Evolutionary conservation across 768 basidiomycete species (phyloP).

Genomic region (Grammothele lineata): DNA sequence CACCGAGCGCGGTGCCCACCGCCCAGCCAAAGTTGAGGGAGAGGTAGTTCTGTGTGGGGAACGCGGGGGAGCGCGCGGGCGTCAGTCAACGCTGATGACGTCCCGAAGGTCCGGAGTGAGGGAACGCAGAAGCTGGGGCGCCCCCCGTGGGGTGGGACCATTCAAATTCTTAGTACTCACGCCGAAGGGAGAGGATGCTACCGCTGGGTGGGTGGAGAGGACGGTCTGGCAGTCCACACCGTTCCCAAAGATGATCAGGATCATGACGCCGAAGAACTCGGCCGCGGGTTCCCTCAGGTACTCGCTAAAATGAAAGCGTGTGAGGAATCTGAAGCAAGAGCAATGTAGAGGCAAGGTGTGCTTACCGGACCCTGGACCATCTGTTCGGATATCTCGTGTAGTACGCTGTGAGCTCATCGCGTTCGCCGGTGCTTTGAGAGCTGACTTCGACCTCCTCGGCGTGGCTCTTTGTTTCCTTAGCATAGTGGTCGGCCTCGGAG

Average conservation of each 20-base stretch:
- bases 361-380: conserved; percentile 56
- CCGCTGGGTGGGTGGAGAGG: conserved; percentile 41
- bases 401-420: conserved; percentile 20
- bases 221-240: conserved; percentile 56
- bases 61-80: not conserved
- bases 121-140: too few relatives aligned
- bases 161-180: too few relatives aligned
- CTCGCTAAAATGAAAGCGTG: conserved; percentile 5
- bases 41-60: conserved; percentile 36
- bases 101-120: too few relatives aligned
- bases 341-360: not conserved
- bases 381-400: conserved; percentile 42
- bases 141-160: too few relatives aligned
- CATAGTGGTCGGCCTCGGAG: conserved; percentile 5
- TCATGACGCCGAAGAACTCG: conserved; percentile 57
- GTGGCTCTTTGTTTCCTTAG: conserved; percentile 8
- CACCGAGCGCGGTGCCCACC: conserved; percentile 57
- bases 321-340: not conserved
- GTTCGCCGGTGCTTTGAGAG: not conserved
- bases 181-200: conserved; percentile 48
- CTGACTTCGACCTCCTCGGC: conserved; percentile 4
- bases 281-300: conserved; percentile 56
- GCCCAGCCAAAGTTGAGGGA: conserved; percentile 56
- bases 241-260: conserved; percentile 56
- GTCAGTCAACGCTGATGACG: not conserved